Base-by-base conservation (phyloP, 495 filamentous ascomycete genomes). In the Penicillium psychrofluorescens region DNA sequence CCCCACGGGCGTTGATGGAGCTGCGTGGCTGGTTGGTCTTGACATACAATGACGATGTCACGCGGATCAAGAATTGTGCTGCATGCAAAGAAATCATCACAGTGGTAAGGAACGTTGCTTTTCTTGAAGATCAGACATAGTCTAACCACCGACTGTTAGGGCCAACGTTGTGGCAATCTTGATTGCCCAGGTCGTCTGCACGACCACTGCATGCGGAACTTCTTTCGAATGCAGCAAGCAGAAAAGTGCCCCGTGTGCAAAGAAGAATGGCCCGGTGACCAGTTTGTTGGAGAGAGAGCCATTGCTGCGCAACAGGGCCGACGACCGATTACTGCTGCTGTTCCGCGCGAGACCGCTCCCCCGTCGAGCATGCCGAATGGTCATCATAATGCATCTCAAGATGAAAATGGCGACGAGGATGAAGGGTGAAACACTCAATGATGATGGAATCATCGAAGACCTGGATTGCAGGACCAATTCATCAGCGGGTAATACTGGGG, bases 31-130 rank as follows among this genome's bases (percentile, higher is more conserved):
- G 90, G 82, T 74, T 98, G 38, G 68, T 85, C 12, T 80, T 81
- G 38, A 86, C 83, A 41, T 98, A 95, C 54, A 96, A 96, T 61
- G 83, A 88, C 49, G 61, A 49, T 12, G 48, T 55, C 10, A 49
- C 85, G 51, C 76, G 76, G 47, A 85, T 98, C 59, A 95, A 92
- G 77, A 78, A 81, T 46, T 98, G 92, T 64, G 76, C 82, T 59
- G 88, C 85, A 2, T 98, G 92, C 61, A 86, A 79, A 63, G 90
- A 96, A 61, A 85, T 97, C 44, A 77, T 96, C 44, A 97, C 90
- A 7, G 67, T 86, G 48, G 79, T 80, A 53, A 59, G 76, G 72
- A 41, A 7, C 29, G 0, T 40, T 37, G 35, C 22, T 35, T 33
- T 40, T 40, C 11, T 34, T n/a, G 16, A 6, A 14, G 37, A 11